Evolutionary conservation across 2,329 filamentous ascomycete species (phyloP), one percentile per base, ranked within the genome.

Genomic region (Penicillium oxalicum): DNA sequence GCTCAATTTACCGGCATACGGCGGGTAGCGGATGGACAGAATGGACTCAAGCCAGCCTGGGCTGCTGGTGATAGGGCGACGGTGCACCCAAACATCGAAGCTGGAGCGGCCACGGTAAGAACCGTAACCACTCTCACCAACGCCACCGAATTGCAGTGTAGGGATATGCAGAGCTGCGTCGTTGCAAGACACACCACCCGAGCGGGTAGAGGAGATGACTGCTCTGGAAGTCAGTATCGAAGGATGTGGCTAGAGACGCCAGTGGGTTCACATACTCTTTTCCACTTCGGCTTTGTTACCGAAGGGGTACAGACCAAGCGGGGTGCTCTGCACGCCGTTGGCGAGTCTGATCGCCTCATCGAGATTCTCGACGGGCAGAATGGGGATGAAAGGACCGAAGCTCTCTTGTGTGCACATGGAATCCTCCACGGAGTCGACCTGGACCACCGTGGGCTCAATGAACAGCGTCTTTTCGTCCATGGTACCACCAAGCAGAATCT

Each of bases 361-460:
- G n/a, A 96, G 76, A 59, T 82, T 78, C 55, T 88, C 80, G 47
- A 89, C 85, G 0, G 89, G 79, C 46, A 95, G 73, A 54, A 97
- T 82, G 54, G 88, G 84, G 58, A 95, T 89, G 51, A 95, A 77
- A n/a, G 93, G 93, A 5, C 91, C 93, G 65, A 98, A 98, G 38
- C 84, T 88, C 73, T 98, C 93, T 54, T 95, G 82, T 25, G 74
- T 73, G 63, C 96, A 79, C 69, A 96, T 81, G 6, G 84, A 78
- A 70, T 95, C 91, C 42, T 91, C 79, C 12, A 79, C 65, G 53
- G 82, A 83, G 56, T 87, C 77, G 34, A 96, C 86, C 52, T 88
- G 78, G n/a, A 98, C 83, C n/a, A 91, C 83, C 0, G 93, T 98
- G 0, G 91, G 88, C 66, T 91, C 89, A 59, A 98, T 93, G 70